Conservation (phyloP, 2,329 filamentous ascomycete genomes). For the Penicillium paneum region DNA sequence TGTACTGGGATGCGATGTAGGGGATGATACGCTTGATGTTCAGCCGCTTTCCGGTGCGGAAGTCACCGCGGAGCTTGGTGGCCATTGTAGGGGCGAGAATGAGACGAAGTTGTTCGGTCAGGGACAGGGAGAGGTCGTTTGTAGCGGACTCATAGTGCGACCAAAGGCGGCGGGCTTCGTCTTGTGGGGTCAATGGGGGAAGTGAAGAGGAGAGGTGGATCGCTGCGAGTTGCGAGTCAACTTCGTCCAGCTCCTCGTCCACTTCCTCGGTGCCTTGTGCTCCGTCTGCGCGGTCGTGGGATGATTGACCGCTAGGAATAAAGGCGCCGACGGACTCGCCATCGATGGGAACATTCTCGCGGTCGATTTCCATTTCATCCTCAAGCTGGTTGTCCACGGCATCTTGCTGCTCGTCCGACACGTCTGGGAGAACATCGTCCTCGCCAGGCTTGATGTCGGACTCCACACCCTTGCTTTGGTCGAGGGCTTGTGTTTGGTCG, state of each 20-base stretch:
- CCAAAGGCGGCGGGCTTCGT: slow-evolving; percentile 74
- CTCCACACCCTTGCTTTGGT: slow-evolving; percentile 85
- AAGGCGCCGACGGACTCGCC: slow-evolving; percentile 49
- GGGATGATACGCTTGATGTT: slow-evolving; percentile 99
- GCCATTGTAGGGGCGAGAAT: slow-evolving; percentile 93
- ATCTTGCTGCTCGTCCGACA: slow-evolving; percentile 40
- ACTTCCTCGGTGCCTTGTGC: slow-evolving; percentile 42
- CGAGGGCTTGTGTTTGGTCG: slow-evolving; percentile 79
- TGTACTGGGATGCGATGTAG: slow-evolving; percentile 97
- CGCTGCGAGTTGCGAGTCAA: slow-evolving; percentile 60
- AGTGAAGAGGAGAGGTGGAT: slow-evolving; percentile 64
- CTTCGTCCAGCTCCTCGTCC: slow-evolving; percentile 46
- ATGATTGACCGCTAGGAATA: slow-evolving; percentile 49
- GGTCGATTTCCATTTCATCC: slow-evolving; percentile 43
- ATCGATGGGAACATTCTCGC: slow-evolving; percentile 35
- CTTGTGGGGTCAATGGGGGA: slow-evolving; percentile 45
- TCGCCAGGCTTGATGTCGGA: slow-evolving; percentile 56
- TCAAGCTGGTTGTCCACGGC: slow-evolving; percentile 48
- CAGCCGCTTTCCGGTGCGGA: slow-evolving; percentile 94
- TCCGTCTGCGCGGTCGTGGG: slow-evolving; percentile 27
- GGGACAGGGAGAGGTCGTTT: slow-evolving; percentile 76
- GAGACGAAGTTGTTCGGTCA: slow-evolving; percentile 91
- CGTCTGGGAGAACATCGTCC: slow-evolving; percentile 57
- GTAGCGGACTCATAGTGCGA: slow-evolving; percentile 78
- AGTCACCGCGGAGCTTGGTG: slow-evolving; percentile 93